These are phyloP conservation scores for Fusarium annulatum DNA, from an alignment of 2,329 filamentous ascomycete species.

Conservation along the genomic window DNA sequence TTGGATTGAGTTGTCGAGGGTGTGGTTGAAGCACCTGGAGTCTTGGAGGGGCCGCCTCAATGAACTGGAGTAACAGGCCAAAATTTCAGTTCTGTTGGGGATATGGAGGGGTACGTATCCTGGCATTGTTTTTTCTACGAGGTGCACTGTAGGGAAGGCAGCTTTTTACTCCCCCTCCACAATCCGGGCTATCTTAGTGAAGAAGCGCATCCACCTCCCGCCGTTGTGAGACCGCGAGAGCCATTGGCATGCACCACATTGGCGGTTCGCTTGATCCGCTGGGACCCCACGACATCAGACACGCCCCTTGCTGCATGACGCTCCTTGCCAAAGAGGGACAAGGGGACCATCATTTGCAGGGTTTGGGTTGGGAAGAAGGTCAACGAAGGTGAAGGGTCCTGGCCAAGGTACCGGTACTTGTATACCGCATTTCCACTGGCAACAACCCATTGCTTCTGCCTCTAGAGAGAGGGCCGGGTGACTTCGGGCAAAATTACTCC, in stretches of 20 bases:
- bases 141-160: constrained; percentile 16
- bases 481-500: constrained; percentile 38
- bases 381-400: constrained; percentile 39
- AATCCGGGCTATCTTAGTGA: constrained; percentile 42
- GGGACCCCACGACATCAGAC: constrained; percentile 40
- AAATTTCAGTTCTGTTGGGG: constrained; percentile 58
- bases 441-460: constrained; percentile 5
- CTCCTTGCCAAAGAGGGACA: constrained; percentile 28
- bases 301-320: constrained; percentile 41
- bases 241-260: constrained; percentile 46
- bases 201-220: constrained; percentile 34
- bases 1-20: constrained; percentile 32
- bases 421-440: background rate
- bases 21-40: constrained; percentile 40
- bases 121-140: constrained; percentile 31
- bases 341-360: constrained; percentile 35
- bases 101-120: constrained; percentile 49
- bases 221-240: constrained; percentile 40
- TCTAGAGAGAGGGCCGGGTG: constrained; percentile 35
- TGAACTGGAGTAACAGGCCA: constrained; percentile 45
- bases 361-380: constrained; percentile 35
- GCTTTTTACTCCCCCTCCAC: constrained; percentile 36
- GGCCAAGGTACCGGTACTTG: constrained; percentile 40
- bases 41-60: constrained; percentile 44
- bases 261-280: constrained; percentile 45